These are phyloP conservation scores for Colletotrichum agaves DNA, from an alignment of 2,329 filamentous ascomycete genomes.

Conservation along the genomic window DNA sequence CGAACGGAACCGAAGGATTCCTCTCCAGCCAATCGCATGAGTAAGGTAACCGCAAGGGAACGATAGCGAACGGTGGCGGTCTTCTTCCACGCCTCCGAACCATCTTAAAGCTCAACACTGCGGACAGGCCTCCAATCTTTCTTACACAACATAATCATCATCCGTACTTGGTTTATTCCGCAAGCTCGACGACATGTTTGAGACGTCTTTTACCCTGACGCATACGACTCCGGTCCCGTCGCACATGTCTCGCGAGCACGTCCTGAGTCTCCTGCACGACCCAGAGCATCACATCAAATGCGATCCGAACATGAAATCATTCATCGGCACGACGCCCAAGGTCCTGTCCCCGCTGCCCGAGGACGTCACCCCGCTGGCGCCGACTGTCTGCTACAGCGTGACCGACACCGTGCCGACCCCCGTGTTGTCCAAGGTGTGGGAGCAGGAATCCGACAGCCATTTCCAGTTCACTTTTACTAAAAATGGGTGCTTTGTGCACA, in stretches of 20 bases:
- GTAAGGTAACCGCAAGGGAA: no score
- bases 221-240: constrained; percentile 57
- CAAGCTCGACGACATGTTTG: constrained; percentile 50
- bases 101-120: no score
- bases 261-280: constrained; percentile 59
- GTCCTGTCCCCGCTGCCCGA: constrained; percentile 43
- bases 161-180: no score
- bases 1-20: background rate
- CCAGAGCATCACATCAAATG: constrained; percentile 62
- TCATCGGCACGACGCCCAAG: constrained; percentile 44
- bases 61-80: no score
- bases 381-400: constrained; percentile 56
- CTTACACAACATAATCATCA: no score
- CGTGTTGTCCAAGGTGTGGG: constrained; percentile 65
- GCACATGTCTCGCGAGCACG: constrained; percentile 47
- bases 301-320: constrained; percentile 60
- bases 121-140: no score
- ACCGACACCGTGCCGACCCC: constrained; percentile 59
- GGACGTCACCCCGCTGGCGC: constrained; percentile 41
- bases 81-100: no score
- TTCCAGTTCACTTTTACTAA: constrained; percentile 64
- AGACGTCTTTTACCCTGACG: constrained; percentile 52
- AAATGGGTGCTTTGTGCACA: constrained; percentile 61
- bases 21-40: background rate
- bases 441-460: constrained; percentile 61